Conservation (phyloP, 140 eudicot species). For the Bidens hawaiensis region DNA sequence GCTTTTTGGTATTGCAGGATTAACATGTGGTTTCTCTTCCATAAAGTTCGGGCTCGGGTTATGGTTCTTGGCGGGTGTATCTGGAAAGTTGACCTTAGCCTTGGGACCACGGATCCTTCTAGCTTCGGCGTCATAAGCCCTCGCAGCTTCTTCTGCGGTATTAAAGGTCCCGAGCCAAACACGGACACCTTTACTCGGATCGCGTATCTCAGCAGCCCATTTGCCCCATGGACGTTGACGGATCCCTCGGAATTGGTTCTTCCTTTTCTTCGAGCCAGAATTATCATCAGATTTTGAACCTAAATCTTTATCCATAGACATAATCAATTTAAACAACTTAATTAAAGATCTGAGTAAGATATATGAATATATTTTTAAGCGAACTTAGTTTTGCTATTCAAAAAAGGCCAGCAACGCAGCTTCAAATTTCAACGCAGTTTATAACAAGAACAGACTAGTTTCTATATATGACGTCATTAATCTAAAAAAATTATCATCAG, state of each 20-base stretch:
- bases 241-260: constrained; percentile 87
- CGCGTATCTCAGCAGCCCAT: constrained; percentile 99
- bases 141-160: constrained; percentile 98
- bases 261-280: constrained; percentile 66
- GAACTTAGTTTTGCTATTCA: too few species aligned
- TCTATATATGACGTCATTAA: too few species aligned
- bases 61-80: constrained; percentile 31
- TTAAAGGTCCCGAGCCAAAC: constrained; percentile 97
- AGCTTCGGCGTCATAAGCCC: constrained; percentile 95
- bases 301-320: not conserved
- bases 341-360: too few species aligned
- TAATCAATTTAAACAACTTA: too few species aligned
- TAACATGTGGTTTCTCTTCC: constrained; percentile 54
- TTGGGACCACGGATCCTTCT: constrained; percentile 83
- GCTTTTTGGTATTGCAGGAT: constrained; percentile 29
- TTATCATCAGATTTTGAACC: constrained; percentile 42
- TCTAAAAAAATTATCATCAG: too few species aligned
- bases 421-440: too few species aligned
- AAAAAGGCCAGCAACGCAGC: too few species aligned
- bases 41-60: constrained; percentile 21
- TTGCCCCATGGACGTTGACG: constrained; percentile 99
- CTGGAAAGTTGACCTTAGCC: constrained; percentile 93
- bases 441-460: too few species aligned
- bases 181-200: constrained; percentile 87
- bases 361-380: too few species aligned